Conservation (phyloP, 1,139 yeast species). For the Pichia inconspicua region DNA sequence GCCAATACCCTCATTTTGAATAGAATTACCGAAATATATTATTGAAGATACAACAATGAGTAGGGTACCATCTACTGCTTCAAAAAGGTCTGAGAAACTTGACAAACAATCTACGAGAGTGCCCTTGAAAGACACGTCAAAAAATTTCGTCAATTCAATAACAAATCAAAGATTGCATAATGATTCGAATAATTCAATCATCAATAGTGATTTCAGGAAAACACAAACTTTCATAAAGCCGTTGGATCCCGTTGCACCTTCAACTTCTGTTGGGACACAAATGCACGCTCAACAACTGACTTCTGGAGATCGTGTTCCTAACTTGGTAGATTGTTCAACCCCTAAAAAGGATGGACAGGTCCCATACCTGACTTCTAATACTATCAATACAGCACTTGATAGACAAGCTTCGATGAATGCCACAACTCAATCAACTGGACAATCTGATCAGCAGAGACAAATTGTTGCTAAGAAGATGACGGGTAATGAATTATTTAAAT, state of each 20-base stretch:
- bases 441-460: conserved; percentile 8
- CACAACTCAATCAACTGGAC: not conserved
- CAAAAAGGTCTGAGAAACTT: not conserved
- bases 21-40: too few relatives aligned
- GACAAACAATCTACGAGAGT: conserved; percentile 5
- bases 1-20: not conserved
- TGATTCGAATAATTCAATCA: too few relatives aligned
- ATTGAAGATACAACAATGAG: not conserved
- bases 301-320: conserved; percentile 10
- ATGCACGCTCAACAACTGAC: conserved; percentile 10
- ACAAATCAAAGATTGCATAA: not conserved
- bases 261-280: not conserved
- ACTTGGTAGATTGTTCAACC: conserved; percentile 13
- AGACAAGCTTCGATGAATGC: not conserved
- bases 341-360: conserved; percentile 17
- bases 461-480: conserved; percentile 19
- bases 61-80: conserved; percentile 1
- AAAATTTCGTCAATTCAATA: conserved; percentile 19
- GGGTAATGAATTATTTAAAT: conserved; percentile 44
- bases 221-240: not conserved
- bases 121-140: conserved; percentile 27
- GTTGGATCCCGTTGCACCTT: not conserved
- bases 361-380: conserved; percentile 8
- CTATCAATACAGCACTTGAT: not conserved
- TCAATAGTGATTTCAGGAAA: not conserved